Base-by-base conservation (phyloP, 495 filamentous ascomycete genomes). In the Diplogelasinospora grovesii region DNA sequence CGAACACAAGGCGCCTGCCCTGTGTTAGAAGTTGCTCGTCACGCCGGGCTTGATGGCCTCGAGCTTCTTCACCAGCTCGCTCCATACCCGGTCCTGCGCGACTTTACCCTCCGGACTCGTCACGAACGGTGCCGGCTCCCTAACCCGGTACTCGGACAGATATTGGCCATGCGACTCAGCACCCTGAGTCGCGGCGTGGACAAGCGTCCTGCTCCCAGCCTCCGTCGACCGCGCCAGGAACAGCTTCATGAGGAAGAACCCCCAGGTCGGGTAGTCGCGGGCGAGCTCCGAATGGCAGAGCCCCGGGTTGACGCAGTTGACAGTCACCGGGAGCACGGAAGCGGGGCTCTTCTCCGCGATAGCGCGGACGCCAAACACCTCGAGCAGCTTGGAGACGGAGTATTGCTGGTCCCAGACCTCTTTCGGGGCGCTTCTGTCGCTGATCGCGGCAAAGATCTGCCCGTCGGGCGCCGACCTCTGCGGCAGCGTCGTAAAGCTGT, bases 1-100 rank as follows among this genome's bases (percentile, higher is more conserved):
- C n/a, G n/a, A n/a, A n/a, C n/a, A n/a, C n/a, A n/a, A n/a, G n/a
- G n/a, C n/a, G n/a, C n/a, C n/a, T n/a, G n/a, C n/a, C n/a, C n/a
- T n/a, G n/a, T n/a, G n/a, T n/a, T n/a, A 33, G 20, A 28, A 25
- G 23, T 39, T 39, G 7, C 11, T 8, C 57, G 53, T 41, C 46
- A 62, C 39, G 52, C 36, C 48, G 54, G 57, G 19, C 36, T 36
- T 4, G 15, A 75, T 56, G 22, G 50, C 63, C 44, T 74, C 72
- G 26, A 79, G 21, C 32, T 78, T 73, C 16, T 41, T 45, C 11
- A 55, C 53, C 7, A 80, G 21, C 57, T 82, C 74, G n/a, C 44
- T 43, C 65, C 77, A 73, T 6, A 83, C 60, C 52, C 60, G 64
- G 20, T 24, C 39, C 25, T 48, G 45, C 18, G 32, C 9, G n/a